phyloP scores from a whole-genome alignment of 2,329 filamentous ascomycete genomes.

The Colletotrichum magnum region DNA sequence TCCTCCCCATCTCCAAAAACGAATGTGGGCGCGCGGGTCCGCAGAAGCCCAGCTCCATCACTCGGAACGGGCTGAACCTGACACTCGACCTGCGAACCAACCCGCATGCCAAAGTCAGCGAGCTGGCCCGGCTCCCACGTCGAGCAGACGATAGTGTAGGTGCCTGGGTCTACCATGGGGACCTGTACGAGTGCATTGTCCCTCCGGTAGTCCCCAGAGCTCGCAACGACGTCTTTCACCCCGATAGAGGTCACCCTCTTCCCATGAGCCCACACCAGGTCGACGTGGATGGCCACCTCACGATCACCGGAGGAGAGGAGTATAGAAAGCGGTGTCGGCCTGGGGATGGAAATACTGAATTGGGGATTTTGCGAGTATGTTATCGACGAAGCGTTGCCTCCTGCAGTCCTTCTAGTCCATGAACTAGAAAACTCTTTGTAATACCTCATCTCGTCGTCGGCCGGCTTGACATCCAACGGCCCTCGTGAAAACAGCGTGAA shows the following conservation, averaged over 20 bases:
- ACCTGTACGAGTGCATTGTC: slow-evolving; percentile 81
- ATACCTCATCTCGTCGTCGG: slow-evolving; percentile 71
- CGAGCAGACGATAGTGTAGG: slow-evolving; percentile 90
- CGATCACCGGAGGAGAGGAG: slow-evolving; percentile 78
- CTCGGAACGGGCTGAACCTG: slow-evolving; percentile 73
- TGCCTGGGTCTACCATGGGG: slow-evolving; percentile 73
- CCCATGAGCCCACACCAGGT: slow-evolving; percentile 84
- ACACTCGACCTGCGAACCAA: slow-evolving; percentile 75
- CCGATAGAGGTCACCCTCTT: slow-evolving; percentile 79
- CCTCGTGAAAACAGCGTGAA: slow-evolving; percentile 83
- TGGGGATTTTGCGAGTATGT: slow-evolving; percentile 91
- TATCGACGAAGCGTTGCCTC: slow-evolving; percentile 84
- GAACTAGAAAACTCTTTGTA: slow-evolving; percentile 71
- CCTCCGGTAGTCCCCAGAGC: slow-evolving; percentile 90
- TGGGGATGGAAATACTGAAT: slow-evolving; percentile 75
- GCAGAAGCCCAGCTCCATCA: slow-evolving; percentile 82
- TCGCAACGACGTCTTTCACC: slow-evolving; percentile 82
- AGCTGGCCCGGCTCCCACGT: slow-evolving; percentile 88
- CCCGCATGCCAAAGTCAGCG: slow-evolving; percentile 80
- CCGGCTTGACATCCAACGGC: slow-evolving; percentile 72
- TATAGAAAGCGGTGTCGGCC: slow-evolving; percentile 75
- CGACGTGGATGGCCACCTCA: slow-evolving; percentile 85
- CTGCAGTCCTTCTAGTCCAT: slow-evolving; percentile 86
- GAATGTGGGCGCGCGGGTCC: slow-evolving; percentile 71
- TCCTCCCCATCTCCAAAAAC: slow-evolving; percentile 60